phyloP scores from a whole-genome alignment of 139 green algal species.

The Yamagishiella unicocca region DNA sequence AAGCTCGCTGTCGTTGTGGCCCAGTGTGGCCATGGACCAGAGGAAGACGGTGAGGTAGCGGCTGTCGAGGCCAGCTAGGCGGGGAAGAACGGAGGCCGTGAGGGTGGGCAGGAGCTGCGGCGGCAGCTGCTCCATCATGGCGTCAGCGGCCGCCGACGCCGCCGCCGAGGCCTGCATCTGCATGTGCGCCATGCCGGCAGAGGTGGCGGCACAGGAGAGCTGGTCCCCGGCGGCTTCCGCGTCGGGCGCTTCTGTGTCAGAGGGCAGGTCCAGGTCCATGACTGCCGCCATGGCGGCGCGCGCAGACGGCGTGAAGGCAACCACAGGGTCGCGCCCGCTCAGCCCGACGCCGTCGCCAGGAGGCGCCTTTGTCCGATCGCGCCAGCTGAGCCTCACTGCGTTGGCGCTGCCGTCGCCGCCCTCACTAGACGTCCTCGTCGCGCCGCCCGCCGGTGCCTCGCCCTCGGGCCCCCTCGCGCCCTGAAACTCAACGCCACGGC shows the following conservation, averaged over 20 bases:
- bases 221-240: neutral
- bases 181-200: neutral
- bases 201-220: neutral
- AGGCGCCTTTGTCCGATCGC: too few relatives aligned
- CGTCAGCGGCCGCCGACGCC: neutral
- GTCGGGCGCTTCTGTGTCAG: neutral
- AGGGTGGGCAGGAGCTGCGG: neutral
- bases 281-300: neutral
- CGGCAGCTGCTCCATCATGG: neutral
- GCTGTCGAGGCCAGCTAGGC: neutral
- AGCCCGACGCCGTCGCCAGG: too few relatives aligned
- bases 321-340: too few relatives aligned
- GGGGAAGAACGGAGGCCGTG: neutral
- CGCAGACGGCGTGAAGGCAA: too few relatives aligned
- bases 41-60: slow-evolving; percentile 18
- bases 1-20: slow-evolving; percentile 1
- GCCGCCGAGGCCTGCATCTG: neutral
- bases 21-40: slow-evolving; percentile 20
- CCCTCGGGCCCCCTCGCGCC: too few relatives aligned
- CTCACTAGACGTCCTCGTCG: too few relatives aligned
- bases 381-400: too few relatives aligned
- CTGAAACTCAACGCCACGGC: too few relatives aligned
- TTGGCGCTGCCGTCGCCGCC: too few relatives aligned
- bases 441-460: too few relatives aligned
- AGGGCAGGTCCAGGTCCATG: neutral